Evolutionary conservation across 257 asterid genomes (phyloP), one percentile per base, ranked within the genome.

Genomic region (Buddleja alternifolia): DNA sequence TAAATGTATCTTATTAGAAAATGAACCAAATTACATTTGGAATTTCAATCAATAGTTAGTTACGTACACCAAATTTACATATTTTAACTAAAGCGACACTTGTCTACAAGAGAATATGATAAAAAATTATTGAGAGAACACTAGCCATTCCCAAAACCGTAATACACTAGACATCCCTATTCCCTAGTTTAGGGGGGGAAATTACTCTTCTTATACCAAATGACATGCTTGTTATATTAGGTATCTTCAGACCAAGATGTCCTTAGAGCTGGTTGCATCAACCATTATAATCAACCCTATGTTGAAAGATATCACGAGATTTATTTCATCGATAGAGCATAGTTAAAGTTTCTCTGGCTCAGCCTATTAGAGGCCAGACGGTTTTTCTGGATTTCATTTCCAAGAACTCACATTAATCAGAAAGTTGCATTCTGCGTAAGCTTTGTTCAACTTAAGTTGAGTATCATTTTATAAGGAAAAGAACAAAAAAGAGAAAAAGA

Each of bases 11-110:
- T 29, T 14, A 10, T 11, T 56, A 66, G 4, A 55, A 63, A 23
- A 55, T 15, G 25, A 44, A 29, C n/a, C 40, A 56, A 24, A 7
- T 51, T 60, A 67, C 17, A 44, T 20, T 58, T 67, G 53, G 53
- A 53, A 40, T 19, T 32, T 37, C 21, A 69, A 59, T 37, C 52
- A 29, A 45, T 44, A 48, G 8, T 17, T 36, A 14, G 10, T 10
- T 12, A 67, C 47, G 54, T 60, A 41, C 39, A 16, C 16, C 23
- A 58, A 46, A 44, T 42, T 19, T 24, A 6, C 25, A 19, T 19
- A 42, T 54, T 12, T 8, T 7, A 21, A 21, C 9, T 17, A 40
- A 52, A 20, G 8, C 4, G 51, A 45, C 19, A 2, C 40, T 63
- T 42, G 17, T n/a, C 69, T 44, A 44, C 16, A 14, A 59, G 56